A percentile compares a stretch with the other conserved stretches of the same genome.
phyloP scores from a whole-genome alignment of 2,329 filamentous ascomycete genomes.

The Parafenestella ontariensis region DNA sequence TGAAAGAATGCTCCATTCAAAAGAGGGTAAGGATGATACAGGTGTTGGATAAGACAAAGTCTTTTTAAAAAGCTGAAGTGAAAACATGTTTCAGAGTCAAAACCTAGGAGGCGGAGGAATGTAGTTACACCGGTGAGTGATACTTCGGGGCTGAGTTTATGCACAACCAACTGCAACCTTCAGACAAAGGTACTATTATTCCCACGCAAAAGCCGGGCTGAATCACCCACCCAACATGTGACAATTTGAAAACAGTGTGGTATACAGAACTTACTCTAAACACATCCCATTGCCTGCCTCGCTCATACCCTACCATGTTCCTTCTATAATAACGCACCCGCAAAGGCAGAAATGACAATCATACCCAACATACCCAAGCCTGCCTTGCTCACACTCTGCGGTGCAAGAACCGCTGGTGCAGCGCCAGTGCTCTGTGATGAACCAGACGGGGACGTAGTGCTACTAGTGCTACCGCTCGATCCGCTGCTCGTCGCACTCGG shows the following conservation, averaged over 20 bases:
- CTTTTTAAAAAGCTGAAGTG: too few relatives aligned
- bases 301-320: background rate
- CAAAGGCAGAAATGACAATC: slow-evolving; percentile 33
- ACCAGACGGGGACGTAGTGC: slow-evolving; percentile 5
- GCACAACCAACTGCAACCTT: too few relatives aligned
- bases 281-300: background rate
- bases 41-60: too few relatives aligned
- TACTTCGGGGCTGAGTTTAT: too few relatives aligned
- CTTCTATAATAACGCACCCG: slow-evolving; percentile 36
- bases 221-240: too few relatives aligned
- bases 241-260: background rate
- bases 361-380: slow-evolving; percentile 38
- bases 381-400: slow-evolving; percentile 34
- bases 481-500: slow-evolving; percentile 19
- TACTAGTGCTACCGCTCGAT: slow-evolving; percentile 2
- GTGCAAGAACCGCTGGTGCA: slow-evolving; percentile 16
- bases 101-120: too few relatives aligned
- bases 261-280: background rate
- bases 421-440: slow-evolving; percentile 18
- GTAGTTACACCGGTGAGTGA: too few relatives aligned
- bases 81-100: too few relatives aligned
- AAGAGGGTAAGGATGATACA: too few relatives aligned
- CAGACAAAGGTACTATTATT: too few relatives aligned
- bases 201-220: too few relatives aligned
- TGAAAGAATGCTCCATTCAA: too few relatives aligned